Evolutionary conservation across 257 asterid species (phyloP).

Genomic region (Oldenlandia corymbosa): DNA sequence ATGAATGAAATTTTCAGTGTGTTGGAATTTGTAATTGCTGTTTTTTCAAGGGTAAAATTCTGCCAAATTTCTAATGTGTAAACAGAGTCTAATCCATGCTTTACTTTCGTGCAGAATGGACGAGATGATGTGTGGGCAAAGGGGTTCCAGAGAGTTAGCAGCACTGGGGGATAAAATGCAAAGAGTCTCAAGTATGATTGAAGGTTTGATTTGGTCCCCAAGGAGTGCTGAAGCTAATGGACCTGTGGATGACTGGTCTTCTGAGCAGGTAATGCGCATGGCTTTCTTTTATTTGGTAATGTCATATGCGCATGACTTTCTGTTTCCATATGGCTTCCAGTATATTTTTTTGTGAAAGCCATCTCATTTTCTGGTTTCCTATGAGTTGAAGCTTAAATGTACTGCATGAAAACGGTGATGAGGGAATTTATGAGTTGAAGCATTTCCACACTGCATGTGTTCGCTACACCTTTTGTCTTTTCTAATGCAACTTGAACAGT

Average conservation of each 20-base stretch:
- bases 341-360: slow-evolving; percentile 3
- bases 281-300: not conserved
- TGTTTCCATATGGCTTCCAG: not conserved
- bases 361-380: not conserved
- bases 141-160: slow-evolving; percentile 67
- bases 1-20: not conserved
- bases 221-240: slow-evolving; percentile 37
- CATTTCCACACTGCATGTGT: too few species aligned
- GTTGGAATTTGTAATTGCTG: not conserved
- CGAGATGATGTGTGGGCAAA: slow-evolving; percentile 77
- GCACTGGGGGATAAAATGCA: slow-evolving; percentile 46
- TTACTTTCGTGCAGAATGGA: slow-evolving; percentile 68
- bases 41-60: too few species aligned
- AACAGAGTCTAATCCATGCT: slow-evolving; percentile 13
- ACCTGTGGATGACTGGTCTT: slow-evolving; percentile 33
- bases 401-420: not conserved
- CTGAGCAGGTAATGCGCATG: slow-evolving; percentile 51
- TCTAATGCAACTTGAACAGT: too few species aligned
- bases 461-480: too few species aligned
- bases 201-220: slow-evolving; percentile 34
- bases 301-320: not conserved
- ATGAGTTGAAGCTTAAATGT: not conserved
- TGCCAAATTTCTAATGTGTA: not conserved
- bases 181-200: slow-evolving; percentile 37
- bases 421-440: too few species aligned